A percentile compares a stretch with the other conserved stretches of the same genome.
phyloP scores from a whole-genome alignment of 345 rosid species.

The Arabis hirsuta region DNA sequence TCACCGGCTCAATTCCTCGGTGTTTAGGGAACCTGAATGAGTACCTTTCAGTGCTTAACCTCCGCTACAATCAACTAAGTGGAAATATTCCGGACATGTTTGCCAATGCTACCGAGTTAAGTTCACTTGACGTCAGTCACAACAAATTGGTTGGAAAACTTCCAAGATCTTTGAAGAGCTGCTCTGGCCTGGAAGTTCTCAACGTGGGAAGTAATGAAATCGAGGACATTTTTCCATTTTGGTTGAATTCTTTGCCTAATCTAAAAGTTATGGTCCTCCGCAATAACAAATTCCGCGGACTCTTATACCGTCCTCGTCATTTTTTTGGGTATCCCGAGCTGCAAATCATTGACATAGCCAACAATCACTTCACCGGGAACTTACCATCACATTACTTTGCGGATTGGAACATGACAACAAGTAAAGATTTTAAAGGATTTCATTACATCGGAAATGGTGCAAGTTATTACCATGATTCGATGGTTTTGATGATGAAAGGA shows the following conservation, averaged over 20 bases:
- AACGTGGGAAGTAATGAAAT: constrained; percentile 48
- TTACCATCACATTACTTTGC: neutral
- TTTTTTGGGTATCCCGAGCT: constrained; percentile 40
- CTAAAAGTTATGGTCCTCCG: constrained; percentile 46
- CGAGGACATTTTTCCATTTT: constrained; percentile 43
- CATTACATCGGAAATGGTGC: neutral
- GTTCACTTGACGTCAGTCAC: neutral
- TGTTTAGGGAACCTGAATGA: constrained; percentile 17
- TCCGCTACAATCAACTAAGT: constrained; percentile 25
- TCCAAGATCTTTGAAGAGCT: constrained; percentile 44
- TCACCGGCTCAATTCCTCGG: constrained; percentile 30
- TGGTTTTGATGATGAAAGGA: constrained; percentile 18
- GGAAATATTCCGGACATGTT: constrained; percentile 12
- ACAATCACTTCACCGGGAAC: neutral
- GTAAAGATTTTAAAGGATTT: neutral
- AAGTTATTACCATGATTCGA: neutral
- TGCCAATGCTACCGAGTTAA: neutral
- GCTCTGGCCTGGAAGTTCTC: constrained; percentile 43
- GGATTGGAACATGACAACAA: constrained; percentile 7
- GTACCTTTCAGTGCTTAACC: neutral
- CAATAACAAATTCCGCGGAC: neutral
- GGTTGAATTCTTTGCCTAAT: constrained; percentile 29
- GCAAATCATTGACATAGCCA: constrained; percentile 50
- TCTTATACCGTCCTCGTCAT: constrained; percentile 24
- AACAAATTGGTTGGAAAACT: constrained; percentile 40